Base-by-base conservation (phyloP, 495 filamentous ascomycete genomes). In the Paragyromitra xinjiangensis region DNA sequence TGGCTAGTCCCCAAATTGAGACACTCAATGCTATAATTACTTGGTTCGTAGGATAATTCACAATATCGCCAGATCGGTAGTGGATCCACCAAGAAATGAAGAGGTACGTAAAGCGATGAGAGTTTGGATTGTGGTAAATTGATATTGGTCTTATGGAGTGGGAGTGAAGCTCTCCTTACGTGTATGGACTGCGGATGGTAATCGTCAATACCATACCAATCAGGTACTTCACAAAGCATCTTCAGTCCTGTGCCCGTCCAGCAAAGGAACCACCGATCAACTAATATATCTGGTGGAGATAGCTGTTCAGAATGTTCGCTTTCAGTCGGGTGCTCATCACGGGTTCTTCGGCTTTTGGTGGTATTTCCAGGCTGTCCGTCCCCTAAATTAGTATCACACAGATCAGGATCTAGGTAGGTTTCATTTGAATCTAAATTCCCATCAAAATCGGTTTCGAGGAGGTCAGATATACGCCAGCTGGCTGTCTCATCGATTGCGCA, bases 261-360 rank as follows among this genome's bases (percentile, higher is more conserved):
- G 14, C 74, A 77, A 61, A 63, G 34, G 16, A 77, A 77, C 74
- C 74, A 77, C 5, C 29, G 50, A 29, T 77, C 74, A 6, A 77
- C 42, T 0, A 61, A 6, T 59, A 8, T 77, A 14, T 65, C 74
- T 40, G 40, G 6, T 12, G 8, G 7, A 29, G 40, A 6, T 8
- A 24, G 24, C 29, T n/a, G 42, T 29, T 51, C 16, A 19, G 29
- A n/a, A 2, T 39, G 5, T 11, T 2, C 51, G 6, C 8, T 48
- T 6, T 50, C 11, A 4, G 24, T 34, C 0, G 4, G 11, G 9
- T 26, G 40, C n/a, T 56, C 19, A 37, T 11, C 22, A 16, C 6
- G 3, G 16, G 3, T 4, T 16, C 12, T 6, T 14, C 5, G 22
- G 1, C 2, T 22, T 39, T 6, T 37, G 14, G 26, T 14, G n/a